Conservation (phyloP, 1,284 basidiomycete genomes). For the Marasmius oreades region DNA sequence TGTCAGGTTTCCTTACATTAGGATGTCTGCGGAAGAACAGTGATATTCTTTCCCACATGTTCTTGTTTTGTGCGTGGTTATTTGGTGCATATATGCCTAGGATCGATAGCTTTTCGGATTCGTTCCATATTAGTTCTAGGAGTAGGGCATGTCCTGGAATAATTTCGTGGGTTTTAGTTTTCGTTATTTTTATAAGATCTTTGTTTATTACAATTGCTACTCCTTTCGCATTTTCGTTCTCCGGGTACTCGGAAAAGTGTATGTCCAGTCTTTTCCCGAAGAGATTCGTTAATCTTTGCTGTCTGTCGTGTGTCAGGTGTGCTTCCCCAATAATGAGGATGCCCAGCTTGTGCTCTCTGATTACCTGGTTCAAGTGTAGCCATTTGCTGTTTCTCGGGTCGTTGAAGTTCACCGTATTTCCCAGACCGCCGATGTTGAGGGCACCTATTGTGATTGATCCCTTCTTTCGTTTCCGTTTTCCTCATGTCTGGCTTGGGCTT, state of each 20-base stretch:
- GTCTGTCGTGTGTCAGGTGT: slow-evolving; percentile 17
- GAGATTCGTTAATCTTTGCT: slow-evolving; percentile 4
- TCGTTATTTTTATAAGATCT: not conserved
- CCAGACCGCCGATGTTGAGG: slow-evolving; percentile 18
- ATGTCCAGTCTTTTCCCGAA: slow-evolving; percentile 12
- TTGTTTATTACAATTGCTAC: too few species aligned
- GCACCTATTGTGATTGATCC: slow-evolving; percentile 15
- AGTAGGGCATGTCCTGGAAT: not conserved
- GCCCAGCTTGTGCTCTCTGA: slow-evolving; percentile 18
- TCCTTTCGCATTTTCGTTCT: not conserved
- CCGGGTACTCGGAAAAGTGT: not conserved
- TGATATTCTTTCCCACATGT: slow-evolving; percentile 20
- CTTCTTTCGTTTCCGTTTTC: not conserved
- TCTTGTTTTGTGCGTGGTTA: slow-evolving; percentile 8
- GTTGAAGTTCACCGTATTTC: not conserved
- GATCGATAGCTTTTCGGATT: slow-evolving; percentile 7
- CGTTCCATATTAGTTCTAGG: slow-evolving; percentile 9
- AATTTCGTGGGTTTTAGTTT: not conserved
- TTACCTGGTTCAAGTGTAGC: slow-evolving; percentile 16
- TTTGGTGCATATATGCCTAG: slow-evolving; percentile 24
- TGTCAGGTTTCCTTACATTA: slow-evolving; percentile 8
- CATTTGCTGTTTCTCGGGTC: slow-evolving; percentile 19
- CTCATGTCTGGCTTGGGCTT: not conserved
- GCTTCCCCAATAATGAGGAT: slow-evolving; percentile 25
- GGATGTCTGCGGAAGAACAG: slow-evolving; percentile 7